Evolutionary conservation across 176 grass and related monocot genomes (phyloP).

Genomic region (Pharus latifolius): DNA sequence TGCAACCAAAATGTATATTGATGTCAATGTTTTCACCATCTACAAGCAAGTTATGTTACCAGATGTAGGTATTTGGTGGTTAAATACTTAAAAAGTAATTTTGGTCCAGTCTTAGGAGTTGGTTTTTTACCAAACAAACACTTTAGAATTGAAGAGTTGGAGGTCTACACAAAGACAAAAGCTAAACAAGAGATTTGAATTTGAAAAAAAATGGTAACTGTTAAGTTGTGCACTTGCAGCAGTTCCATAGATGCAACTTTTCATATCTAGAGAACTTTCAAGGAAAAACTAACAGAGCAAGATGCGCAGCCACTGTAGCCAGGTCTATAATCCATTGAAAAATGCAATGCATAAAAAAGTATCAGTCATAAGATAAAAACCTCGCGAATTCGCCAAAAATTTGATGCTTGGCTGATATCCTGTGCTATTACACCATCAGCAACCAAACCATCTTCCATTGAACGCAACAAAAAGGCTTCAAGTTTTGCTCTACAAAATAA

Average conservation of each 20-base stretch:
- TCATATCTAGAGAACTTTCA: no score
- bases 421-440: conserved; percentile 81
- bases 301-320: no score
- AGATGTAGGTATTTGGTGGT: not conserved
- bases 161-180: no score
- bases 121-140: not conserved
- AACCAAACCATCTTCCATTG: conserved; percentile 80
- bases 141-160: no score
- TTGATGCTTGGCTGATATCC: conserved; percentile 92
- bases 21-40: not conserved
- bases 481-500: conserved; percentile 74
- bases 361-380: conserved; percentile 22
- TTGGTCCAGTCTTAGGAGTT: not conserved
- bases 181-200: no score
- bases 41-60: not conserved
- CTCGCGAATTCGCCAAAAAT: conserved; percentile 92
- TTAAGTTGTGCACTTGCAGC: no score
- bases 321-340: no score
- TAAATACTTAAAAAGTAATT: no score
- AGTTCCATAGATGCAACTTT: no score
- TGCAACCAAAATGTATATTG: conserved; percentile 11
- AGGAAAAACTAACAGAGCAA: no score
- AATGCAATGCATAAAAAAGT: no score
- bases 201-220: no score
- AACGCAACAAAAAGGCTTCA: conserved; percentile 79